Evolutionary conservation across 1,139 yeast species (phyloP).

Genomic region (Hansenula sp.): DNA sequence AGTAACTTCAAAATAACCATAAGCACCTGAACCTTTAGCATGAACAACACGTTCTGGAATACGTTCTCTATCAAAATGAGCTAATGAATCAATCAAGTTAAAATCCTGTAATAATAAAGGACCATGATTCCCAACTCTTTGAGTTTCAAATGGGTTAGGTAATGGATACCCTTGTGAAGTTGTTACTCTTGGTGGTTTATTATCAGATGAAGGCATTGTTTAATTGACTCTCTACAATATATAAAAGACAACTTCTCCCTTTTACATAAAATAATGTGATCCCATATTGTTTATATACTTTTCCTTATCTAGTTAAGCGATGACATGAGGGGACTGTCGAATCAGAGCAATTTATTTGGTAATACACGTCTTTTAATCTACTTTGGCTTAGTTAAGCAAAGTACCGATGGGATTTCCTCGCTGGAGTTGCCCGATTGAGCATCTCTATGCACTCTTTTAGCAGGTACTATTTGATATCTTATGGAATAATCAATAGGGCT

Average conservation of each 20-base stretch:
- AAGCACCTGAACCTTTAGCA: constrained; percentile 64
- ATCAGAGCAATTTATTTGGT: constrained; percentile 1
- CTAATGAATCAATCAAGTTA: constrained; percentile 47
- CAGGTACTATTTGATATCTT: no score
- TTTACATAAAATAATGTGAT: not conserved
- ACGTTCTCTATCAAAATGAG: constrained; percentile 61
- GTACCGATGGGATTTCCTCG: no score
- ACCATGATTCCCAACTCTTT: constrained; percentile 55
- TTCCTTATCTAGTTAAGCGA: not conserved
- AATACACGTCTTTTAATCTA: not conserved
- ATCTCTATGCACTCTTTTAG: no score
- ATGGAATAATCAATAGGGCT: no score
- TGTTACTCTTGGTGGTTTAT: constrained; percentile 29
- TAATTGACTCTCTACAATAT: no score
- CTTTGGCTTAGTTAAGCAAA: not conserved
- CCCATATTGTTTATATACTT: not conserved
- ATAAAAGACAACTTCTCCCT: no score
- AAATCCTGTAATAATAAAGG: constrained; percentile 55
- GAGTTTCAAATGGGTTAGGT: constrained; percentile 55
- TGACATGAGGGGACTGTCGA: constrained; percentile 3
- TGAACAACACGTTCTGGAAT: constrained; percentile 64
- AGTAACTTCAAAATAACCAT: constrained; percentile 55
- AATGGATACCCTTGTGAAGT: constrained; percentile 74
- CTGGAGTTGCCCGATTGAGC: no score
- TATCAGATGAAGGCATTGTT: not conserved